These are phyloP conservation scores for Candida saitoana DNA, from an alignment of 805 yeast genomes.

Conservation along the genomic window DNA sequence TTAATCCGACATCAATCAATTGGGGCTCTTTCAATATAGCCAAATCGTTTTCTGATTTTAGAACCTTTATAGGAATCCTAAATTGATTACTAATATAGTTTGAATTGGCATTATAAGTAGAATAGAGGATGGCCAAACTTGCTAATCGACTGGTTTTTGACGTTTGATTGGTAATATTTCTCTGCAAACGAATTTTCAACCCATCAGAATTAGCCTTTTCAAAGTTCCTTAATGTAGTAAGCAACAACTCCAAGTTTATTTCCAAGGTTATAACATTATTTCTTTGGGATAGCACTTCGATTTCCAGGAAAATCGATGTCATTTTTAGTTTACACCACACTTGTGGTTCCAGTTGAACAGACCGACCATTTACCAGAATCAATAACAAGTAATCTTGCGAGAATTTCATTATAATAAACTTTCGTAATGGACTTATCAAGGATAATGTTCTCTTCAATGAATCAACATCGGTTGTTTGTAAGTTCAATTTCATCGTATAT, in stretches of 20 bases:
- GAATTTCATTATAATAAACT: slow-evolving; percentile 54
- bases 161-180: slow-evolving; percentile 23
- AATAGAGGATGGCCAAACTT: slow-evolving; percentile 51
- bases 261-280: slow-evolving; percentile 58
- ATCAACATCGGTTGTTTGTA: slow-evolving; percentile 17
- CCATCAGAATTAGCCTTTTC: slow-evolving; percentile 52
- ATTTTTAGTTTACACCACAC: slow-evolving; percentile 59
- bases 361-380: slow-evolving; percentile 42
- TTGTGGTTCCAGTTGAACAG: slow-evolving; percentile 54
- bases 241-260: slow-evolving; percentile 56
- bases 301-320: slow-evolving; percentile 42
- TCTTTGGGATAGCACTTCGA: slow-evolving; percentile 49
- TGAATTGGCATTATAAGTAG: slow-evolving; percentile 39
- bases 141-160: slow-evolving; percentile 40
- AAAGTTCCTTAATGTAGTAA: slow-evolving; percentile 53
- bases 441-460: slow-evolving; percentile 37
- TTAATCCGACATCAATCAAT: slow-evolving; percentile 49
- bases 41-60: slow-evolving; percentile 52
- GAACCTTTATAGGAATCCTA: slow-evolving; percentile 64
- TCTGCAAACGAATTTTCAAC: slow-evolving; percentile 49
- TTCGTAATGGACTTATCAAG: slow-evolving; percentile 50
- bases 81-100: slow-evolving; percentile 59
- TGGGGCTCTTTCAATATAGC: slow-evolving; percentile 58
- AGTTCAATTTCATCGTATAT: slow-evolving; percentile 18
- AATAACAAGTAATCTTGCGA: slow-evolving; percentile 46